Evolutionary conservation across 2,329 filamentous ascomycete genomes (phyloP).

Genomic region (Xylogone sp.): DNA sequence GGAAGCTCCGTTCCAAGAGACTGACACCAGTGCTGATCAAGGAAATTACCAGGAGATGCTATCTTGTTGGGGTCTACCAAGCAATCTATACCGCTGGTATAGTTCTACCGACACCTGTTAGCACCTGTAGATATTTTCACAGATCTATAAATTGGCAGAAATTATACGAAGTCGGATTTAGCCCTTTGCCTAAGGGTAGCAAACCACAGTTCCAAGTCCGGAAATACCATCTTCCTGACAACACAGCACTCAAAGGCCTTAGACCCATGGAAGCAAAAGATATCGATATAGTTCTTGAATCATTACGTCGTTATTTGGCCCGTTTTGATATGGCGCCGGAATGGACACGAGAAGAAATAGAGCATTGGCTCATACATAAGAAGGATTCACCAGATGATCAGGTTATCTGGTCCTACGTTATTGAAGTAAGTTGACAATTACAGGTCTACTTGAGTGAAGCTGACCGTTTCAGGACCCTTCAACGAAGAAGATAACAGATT

Average conservation of each 20-base stretch:
- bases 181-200: slow-evolving; percentile 76
- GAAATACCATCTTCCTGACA: slow-evolving; percentile 77
- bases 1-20: slow-evolving; percentile 91
- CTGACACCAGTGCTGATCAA: slow-evolving; percentile 94
- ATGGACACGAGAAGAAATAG: slow-evolving; percentile 75
- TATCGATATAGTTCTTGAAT: slow-evolving; percentile 66
- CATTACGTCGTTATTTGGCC: slow-evolving; percentile 73
- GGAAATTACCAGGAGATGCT: slow-evolving; percentile 91
- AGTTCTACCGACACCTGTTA: slow-evolving; percentile 85
- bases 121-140: slow-evolving; percentile 93
- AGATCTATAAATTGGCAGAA: slow-evolving; percentile 94
- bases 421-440: slow-evolving; percentile 53
- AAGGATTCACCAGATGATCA: slow-evolving; percentile 65
- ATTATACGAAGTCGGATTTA: slow-evolving; percentile 92
- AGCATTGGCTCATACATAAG: slow-evolving; percentile 82
- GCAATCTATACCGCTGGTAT: slow-evolving; percentile 94
- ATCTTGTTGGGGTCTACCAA: slow-evolving; percentile 83
- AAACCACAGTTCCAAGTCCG: slow-evolving; percentile 82
- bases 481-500: slow-evolving; percentile 84
- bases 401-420: slow-evolving; percentile 91
- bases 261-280: slow-evolving; percentile 79
- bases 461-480: slow-evolving; percentile 43
- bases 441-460: not conserved
- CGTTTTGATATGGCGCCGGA: slow-evolving; percentile 82
- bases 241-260: slow-evolving; percentile 69